Evolutionary conservation across 371 early-diverging fungal species (phyloP).

Genomic region (Gilbertella persicaria): DNA sequence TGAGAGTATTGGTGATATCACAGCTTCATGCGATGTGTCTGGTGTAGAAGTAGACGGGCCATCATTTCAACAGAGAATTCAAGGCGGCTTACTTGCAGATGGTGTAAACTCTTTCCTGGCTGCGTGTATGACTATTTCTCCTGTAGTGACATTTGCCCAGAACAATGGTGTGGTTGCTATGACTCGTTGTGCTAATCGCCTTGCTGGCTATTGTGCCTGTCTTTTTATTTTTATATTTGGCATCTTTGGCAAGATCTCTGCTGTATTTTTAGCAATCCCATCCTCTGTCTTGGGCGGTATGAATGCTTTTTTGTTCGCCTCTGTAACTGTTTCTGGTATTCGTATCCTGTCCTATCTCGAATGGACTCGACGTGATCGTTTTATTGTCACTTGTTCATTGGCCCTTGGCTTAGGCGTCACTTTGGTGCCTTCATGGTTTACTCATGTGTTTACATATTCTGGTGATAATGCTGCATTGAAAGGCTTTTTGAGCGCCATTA

Average conservation of each 20-base stretch:
- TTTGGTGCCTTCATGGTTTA: slow-evolving; percentile 58
- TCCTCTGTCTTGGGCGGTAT: slow-evolving; percentile 60
- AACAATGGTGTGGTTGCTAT: slow-evolving; percentile 67
- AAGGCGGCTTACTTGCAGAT: slow-evolving; percentile 68
- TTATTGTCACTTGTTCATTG: slow-evolving; percentile 54
- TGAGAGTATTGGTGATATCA: slow-evolving; percentile 65
- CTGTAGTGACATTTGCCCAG: slow-evolving; percentile 64
- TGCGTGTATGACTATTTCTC: slow-evolving; percentile 59
- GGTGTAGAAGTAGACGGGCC: slow-evolving; percentile 64
- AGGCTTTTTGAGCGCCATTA: slow-evolving; percentile 57
- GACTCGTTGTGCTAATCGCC: slow-evolving; percentile 63
- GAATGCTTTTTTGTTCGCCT: slow-evolving; percentile 65
- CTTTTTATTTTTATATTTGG: slow-evolving; percentile 60
- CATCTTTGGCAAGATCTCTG: slow-evolving; percentile 64
- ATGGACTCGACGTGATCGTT: slow-evolving; percentile 69
- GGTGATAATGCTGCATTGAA: slow-evolving; percentile 50
- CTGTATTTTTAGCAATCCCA: slow-evolving; percentile 60
- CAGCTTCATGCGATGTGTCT: slow-evolving; percentile 67
- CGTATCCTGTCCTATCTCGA: slow-evolving; percentile 61
- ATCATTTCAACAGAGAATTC: slow-evolving; percentile 58
- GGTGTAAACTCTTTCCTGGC: slow-evolving; percentile 58
- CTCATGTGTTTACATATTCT: slow-evolving; percentile 55
- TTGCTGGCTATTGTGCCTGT: slow-evolving; percentile 65
- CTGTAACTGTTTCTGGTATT: slow-evolving; percentile 64
- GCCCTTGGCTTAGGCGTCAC: slow-evolving; percentile 60